phyloP scores from a whole-genome alignment of 2,329 filamentous ascomycete species.

The Diaporthe ampelina region DNA sequence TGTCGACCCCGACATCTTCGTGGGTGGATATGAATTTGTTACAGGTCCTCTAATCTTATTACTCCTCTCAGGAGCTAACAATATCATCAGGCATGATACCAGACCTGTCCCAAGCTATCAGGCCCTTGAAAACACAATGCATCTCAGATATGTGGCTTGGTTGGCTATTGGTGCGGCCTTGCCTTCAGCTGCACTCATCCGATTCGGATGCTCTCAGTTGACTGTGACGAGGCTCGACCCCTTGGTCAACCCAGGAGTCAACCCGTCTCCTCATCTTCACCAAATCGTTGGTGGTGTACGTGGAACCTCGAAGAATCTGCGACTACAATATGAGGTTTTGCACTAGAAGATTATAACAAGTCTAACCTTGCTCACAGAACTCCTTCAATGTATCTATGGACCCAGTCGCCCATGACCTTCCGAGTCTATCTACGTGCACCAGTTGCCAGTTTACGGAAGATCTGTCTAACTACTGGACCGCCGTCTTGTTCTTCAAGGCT shows the following conservation, averaged over 20 bases:
- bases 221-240: conserved; percentile 58
- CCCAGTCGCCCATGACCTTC: conserved; percentile 48
- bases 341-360: neutral
- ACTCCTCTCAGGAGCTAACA: neutral
- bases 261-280: conserved; percentile 45
- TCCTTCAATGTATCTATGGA: conserved; percentile 48
- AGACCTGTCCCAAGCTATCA: too few relatives aligned
- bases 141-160: conserved; percentile 46
- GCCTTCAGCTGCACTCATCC: conserved; percentile 56
- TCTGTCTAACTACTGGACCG: conserved; percentile 53
- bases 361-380: conserved; percentile 26
- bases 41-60: neutral
- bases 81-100: neutral
- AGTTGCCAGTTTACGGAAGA: conserved; percentile 52
- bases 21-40: neutral
- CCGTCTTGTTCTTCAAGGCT: conserved; percentile 46
- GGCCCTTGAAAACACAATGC: neutral
- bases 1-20: neutral
- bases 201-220: conserved; percentile 62
- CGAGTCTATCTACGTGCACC: conserved; percentile 50
- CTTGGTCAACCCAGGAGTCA: conserved; percentile 43
- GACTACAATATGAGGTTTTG: neutral
- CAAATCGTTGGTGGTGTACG: conserved; percentile 44
- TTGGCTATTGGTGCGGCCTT: conserved; percentile 47
- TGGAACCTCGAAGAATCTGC: neutral